Base-by-base conservation (phyloP, 345 rosid genomes). In the Camelina neglecta region DNA sequence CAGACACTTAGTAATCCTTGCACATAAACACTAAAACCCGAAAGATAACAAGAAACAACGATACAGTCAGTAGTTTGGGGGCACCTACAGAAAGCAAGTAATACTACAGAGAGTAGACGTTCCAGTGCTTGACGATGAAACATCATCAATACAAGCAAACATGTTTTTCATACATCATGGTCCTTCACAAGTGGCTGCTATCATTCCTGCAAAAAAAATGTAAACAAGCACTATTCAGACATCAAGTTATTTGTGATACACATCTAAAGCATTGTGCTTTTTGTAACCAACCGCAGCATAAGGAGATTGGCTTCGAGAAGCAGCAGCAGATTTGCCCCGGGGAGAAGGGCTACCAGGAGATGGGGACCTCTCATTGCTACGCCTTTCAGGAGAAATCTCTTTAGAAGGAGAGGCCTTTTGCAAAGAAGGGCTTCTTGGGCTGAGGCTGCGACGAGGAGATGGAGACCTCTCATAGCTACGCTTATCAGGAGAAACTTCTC, bases 131-230 rank as follows among this genome's bases (percentile, higher is more conserved):
- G 60, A 53, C 4, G 66, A 73, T 79, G 69, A 66, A 72, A 78
- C 79, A 84, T 72, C 77, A 72, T 69, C 56, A 77, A 44, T 69
- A 65, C 65, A 67, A 68, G 75, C 73, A 70, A 69, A 74, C 72
- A 78, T 64, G 75, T 69, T 45, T 78, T 67, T n/a, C 29, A 59
- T 67, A 77, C 73, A 72, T 68, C 54, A 45, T 55, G 35, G 35
- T 59, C 45, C 18, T 35, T 73, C 59, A 60, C 61, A 29, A 63
- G 65, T 65, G 71, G 35, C n/a, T 39, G 60, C 35, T 47, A 20
- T 90, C 80, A 90, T 61, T 85, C 96, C 96, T 90, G 71, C 88
- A 82, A 31, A 47, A 53, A 68, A 50, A 2, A 41, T 29, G 58
- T 54, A 65, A 51, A 48, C 33, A 83, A 54, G 65, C 33, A 59